Evolutionary conservation across 768 basidiomycete species (phyloP).

Genomic region (Chalciporus chontae): DNA sequence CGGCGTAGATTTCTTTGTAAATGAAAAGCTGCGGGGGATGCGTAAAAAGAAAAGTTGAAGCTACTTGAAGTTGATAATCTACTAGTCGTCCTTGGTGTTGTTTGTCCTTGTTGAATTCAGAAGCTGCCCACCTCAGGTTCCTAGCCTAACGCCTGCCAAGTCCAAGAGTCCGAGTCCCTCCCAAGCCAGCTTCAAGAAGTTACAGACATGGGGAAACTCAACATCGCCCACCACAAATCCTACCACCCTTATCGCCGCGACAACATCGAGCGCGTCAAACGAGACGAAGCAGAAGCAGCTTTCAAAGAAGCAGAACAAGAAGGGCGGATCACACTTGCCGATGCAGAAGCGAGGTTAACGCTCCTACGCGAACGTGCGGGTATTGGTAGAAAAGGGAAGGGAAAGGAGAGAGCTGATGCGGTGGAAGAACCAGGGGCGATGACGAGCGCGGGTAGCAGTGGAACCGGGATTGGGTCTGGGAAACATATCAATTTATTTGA

Average conservation of each 20-base stretch:
- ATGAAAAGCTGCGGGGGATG: not conserved
- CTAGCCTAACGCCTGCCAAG: conserved; percentile 9
- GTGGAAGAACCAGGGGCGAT: conserved; percentile 13
- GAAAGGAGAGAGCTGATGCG: conserved; percentile 33
- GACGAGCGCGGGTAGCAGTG: not conserved
- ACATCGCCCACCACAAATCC: conserved; percentile 89
- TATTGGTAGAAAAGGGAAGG: conserved; percentile 32
- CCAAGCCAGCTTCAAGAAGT: not conserved
- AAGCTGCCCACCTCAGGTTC: conserved; percentile 15
- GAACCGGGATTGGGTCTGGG: conserved; percentile 28
- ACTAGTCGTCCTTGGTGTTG: too few species aligned
- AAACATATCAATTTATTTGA: conserved; percentile 85
- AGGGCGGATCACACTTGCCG: conserved; percentile 69
- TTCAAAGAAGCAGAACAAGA: conserved; percentile 64
- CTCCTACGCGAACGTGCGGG: conserved; percentile 62
- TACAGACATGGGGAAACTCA: conserved; percentile 69
- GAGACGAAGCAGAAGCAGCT: conserved; percentile 77
- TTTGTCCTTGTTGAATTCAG: conserved; percentile 16
- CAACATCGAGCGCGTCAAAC: conserved; percentile 75
- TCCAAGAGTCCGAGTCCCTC: conserved; percentile 4
- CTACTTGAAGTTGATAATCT: too few species aligned
- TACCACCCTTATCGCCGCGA: conserved; percentile 85
- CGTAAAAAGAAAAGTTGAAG: too few species aligned
- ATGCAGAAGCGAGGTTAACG: conserved; percentile 76
- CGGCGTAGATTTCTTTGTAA: not conserved